Evolutionary conservation across 805 yeast genomes (phyloP).

Genomic region (Wickerhamiella spandovensis): DNA sequence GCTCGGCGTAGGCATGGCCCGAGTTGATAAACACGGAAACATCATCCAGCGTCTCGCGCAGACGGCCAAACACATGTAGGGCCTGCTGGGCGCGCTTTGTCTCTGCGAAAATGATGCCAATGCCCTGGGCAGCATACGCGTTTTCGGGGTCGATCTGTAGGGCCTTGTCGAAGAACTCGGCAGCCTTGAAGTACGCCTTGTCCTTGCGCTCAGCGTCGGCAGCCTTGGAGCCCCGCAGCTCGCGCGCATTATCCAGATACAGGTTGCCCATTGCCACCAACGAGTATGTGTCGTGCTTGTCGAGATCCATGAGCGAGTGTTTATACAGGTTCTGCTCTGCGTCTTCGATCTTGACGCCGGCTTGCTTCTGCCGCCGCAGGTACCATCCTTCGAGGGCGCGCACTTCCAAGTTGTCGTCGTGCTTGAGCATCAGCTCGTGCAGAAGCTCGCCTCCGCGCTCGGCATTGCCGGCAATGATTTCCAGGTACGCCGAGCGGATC

Average conservation of each 20-base stretch:
- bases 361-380: slow-evolving; percentile 30
- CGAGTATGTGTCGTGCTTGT: slow-evolving; percentile 78
- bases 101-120: slow-evolving; percentile 86
- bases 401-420: slow-evolving; percentile 58
- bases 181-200: slow-evolving; percentile 76
- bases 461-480: slow-evolving; percentile 31
- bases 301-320: slow-evolving; percentile 66
- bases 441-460: slow-evolving; percentile 36
- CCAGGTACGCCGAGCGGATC: slow-evolving; percentile 53
- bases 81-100: slow-evolving; percentile 57
- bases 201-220: slow-evolving; percentile 45
- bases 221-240: slow-evolving; percentile 35
- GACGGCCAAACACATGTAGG: slow-evolving; percentile 71
- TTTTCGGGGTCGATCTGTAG: slow-evolving; percentile 69
- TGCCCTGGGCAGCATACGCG: slow-evolving; percentile 95
- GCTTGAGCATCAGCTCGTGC: slow-evolving; percentile 37
- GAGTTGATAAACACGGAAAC: slow-evolving; percentile 70
- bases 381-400: slow-evolving; percentile 92
- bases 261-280: slow-evolving; percentile 81
- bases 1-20: slow-evolving; percentile 76
- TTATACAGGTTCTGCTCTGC: slow-evolving; percentile 72
- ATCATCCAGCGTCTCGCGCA: slow-evolving; percentile 80
- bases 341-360: slow-evolving; percentile 31
- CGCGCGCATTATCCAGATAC: slow-evolving; percentile 69
- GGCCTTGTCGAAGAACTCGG: slow-evolving; percentile 82